Base-by-base conservation (phyloP, 2,329 filamentous ascomycete species). In the Penicillium decumbens region DNA sequence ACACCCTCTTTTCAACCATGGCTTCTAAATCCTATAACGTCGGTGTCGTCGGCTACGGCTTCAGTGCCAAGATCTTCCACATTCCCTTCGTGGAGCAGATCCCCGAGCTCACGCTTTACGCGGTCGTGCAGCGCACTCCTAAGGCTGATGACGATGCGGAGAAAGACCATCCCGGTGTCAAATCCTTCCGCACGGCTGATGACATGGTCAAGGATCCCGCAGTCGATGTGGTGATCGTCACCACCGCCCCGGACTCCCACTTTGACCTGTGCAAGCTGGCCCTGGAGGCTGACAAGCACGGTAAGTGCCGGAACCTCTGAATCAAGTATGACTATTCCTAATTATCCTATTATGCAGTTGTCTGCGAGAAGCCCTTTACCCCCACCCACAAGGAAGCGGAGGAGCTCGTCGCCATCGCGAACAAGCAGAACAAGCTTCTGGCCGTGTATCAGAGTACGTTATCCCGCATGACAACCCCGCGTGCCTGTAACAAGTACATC, bases 361-460 rank as follows among this genome's bases (percentile, higher is more conserved):
- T 92, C 45, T 85, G 87, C 42, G 88, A 92, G 74, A 92, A 92
- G 75, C 88, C 88, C 2, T 92, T 92, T 66, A 86, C 88, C 10
- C 84, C 87, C 18, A 87, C 83, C 1, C 75, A 80, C 1, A 75
- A 80, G 50, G 83, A 91, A 70, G 87, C 87, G 9, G 76, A 81
- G 29, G 71, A 80, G 57, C 79, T 92, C 6, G 77, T 80, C 39
- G 67, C 69, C 8, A 71, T 84, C 43, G 80, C 84, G 8, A 68
- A 75, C 54, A 67, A 77, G 50, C 67, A 76, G 41, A 68, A 73
- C 32, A 75, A 75, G 47, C 65, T 84, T 39, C 68, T 88, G 52
- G 82, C 82, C 55, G 83, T 87, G n/a, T 88, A 85, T 68, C 84
- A 88, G 73, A 88, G 72, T 74, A 60, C 30, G 70, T 58, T n/a